phyloP scores from a whole-genome alignment of 2,329 filamentous ascomycete species.

The Sphaerulina musiva region DNA sequence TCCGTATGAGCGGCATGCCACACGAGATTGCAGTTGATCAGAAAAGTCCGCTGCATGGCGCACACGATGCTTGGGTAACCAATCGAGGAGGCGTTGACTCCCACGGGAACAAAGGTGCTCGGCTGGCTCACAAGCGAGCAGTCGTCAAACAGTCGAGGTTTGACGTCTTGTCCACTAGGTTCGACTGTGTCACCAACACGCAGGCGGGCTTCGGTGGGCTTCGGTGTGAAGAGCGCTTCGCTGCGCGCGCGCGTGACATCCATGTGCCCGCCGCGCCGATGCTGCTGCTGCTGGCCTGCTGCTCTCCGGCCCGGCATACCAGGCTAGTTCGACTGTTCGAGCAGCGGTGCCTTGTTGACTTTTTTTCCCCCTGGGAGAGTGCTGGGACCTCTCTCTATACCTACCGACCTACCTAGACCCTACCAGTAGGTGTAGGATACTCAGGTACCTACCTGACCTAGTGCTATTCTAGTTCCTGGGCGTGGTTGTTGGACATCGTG shows the following conservation, averaged over 20 bases:
- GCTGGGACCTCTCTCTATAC: neutral
- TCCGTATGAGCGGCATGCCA: constrained; percentile 17
- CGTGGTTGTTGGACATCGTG: constrained; percentile 7
- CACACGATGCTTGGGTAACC: neutral
- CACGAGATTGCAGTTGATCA: constrained; percentile 16
- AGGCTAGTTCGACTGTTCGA: too few relatives aligned
- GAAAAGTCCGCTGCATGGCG: constrained; percentile 1
- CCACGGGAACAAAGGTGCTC: too few relatives aligned
- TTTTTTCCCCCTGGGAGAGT: neutral
- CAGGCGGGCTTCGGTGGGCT: constrained; percentile 11
- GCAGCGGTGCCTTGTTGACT: too few relatives aligned
- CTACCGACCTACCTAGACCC: neutral
- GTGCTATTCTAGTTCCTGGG: neutral
- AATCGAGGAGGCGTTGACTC: constrained; percentile 1
- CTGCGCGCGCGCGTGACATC: constrained; percentile 13
- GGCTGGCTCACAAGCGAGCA: constrained; percentile 12
- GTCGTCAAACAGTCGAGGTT: constrained; percentile 23
- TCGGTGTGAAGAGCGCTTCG: constrained; percentile 5
- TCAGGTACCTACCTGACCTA: neutral
- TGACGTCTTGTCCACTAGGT: constrained; percentile 16
- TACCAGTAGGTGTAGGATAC: too few relatives aligned
- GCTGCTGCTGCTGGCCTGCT: neutral
- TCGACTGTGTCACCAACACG: constrained; percentile 16
- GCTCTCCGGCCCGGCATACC: neutral
- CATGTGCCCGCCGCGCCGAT: constrained; percentile 16